Evolutionary conservation across 2,329 filamentous ascomycete genomes (phyloP).

Genomic region (Rhynchosporium graminicola): DNA sequence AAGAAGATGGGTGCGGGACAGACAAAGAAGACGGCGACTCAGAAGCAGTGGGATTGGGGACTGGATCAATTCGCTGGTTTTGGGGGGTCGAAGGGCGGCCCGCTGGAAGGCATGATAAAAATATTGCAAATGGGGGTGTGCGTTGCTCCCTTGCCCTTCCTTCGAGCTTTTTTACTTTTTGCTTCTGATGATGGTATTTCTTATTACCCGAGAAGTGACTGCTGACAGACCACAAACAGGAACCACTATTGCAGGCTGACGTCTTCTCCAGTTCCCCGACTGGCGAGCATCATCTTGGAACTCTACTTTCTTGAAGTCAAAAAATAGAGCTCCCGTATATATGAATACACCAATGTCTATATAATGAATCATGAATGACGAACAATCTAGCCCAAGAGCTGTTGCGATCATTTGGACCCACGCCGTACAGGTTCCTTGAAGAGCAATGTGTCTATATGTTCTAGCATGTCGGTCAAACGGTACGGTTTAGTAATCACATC

Average conservation of each 20-base stretch:
- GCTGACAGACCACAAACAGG: conserved; percentile 24
- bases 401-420: neutral
- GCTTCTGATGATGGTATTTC: neutral
- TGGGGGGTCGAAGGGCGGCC: conserved; percentile 32
- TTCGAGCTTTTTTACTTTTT: neutral
- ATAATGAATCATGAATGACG: conserved; percentile 6
- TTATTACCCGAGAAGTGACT: neutral
- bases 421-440: neutral
- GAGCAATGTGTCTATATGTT: conserved; percentile 30
- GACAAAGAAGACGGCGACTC: conserved; percentile 13
- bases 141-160: conserved; percentile 20
- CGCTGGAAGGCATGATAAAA: conserved; percentile 37
- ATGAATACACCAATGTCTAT: conserved; percentile 2
- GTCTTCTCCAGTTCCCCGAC: conserved; percentile 30
- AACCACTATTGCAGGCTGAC: conserved; percentile 38
- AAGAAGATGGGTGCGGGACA: conserved; percentile 11
- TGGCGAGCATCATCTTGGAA: conserved; percentile 35
- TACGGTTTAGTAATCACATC: conserved; percentile 36
- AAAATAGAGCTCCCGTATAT: neutral
- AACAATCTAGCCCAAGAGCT: neutral
- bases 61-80: conserved; percentile 36
- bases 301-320: conserved; percentile 38
- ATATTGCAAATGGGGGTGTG: conserved; percentile 38
- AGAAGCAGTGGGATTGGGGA: conserved; percentile 30
- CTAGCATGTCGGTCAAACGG: conserved; percentile 32